Evolutionary conservation across 495 filamentous ascomycete genomes (phyloP), one percentile per base, ranked within the genome.

Genomic region (Staphylotrichum tortipilum): DNA sequence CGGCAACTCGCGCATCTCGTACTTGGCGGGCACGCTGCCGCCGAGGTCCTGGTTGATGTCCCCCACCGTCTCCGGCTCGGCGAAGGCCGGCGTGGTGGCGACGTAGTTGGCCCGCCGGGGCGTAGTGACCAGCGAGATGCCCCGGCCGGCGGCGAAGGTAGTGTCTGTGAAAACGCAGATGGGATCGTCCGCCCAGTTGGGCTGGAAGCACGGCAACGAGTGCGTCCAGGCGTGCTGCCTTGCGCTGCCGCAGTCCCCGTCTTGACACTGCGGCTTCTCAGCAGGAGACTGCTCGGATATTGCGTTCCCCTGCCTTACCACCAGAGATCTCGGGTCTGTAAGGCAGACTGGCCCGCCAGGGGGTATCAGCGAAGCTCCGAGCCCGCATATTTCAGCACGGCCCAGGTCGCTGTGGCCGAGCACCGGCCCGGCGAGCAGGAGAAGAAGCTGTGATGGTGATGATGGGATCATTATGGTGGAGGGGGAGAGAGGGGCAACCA

Each of bases 151-250:
- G 12, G 65, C 65, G 34, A 66, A 69, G 30, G 23, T 45, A 9
- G 26, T 31, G 49, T 63, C 59, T 23, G 61, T 60, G 50, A 63
- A 69, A 52, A 60, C 63, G 43, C 66, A 69, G 33, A 60, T 55
- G 1, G 52, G 24, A 3, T 35, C 9, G 9, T 51, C 42, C 3
- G 58, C 49, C 2, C 43, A 50, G 29, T 21, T 15, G 48, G 47
- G 48, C 17, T 45, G 49, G 42, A 57, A 59, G 39, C 65, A 68
- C 8, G 64, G 63, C 14, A 44, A 17, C 6, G 51, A 52, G 52
- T 57, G 49, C 8, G 57, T 60, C 65, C 65, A 68, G 2, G 14
- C 34, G 30, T 64, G 57, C 10, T 44, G 29, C 28, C 28, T 22
- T 19, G 34, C 18, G 19, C 49, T 24, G 26, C 44, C 35, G 44